Base-by-base conservation (phyloP, 2,329 filamentous ascomycete genomes). In the Pseudocercospora eumusae region DNA sequence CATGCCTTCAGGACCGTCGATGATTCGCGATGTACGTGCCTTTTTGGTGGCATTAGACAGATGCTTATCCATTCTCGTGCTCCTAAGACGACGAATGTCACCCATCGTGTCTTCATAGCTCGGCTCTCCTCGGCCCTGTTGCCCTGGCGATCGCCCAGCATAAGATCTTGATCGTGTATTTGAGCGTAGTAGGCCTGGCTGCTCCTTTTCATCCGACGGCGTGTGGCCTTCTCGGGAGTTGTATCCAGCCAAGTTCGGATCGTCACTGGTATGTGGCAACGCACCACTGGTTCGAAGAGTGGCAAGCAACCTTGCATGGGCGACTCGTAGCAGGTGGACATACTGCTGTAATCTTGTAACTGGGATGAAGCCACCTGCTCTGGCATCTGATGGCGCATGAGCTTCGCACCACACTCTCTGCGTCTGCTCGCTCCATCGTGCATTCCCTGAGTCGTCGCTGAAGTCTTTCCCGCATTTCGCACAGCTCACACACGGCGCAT, bases 21-120 rank as follows among this genome's bases (percentile, higher is more conserved):
- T 93, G 62, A 99, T 93, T 59, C 92, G 86, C 8, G 95, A 98
- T 25, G 91, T 92, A 68, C 95, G 86, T 54, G 93, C 91, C 71
- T 93, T 95, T 74, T 91, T 90, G 75, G 93, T 92, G 56, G 92
- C 97, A 21, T 92, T 96, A 36, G 93, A 98, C 47, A 99, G 80
- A 71, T 96, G 92, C 73, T 96, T 93, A 73, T 99, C 93, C 73
- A 98, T 88, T 28, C 95, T 88, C 21, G 93, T 98, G 64, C 95
- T 98, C 67, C 93, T 88, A 62, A 99, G 79, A 65, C 95, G 86
- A 71, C 92, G 88, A 74, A 99, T 95, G 77, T 99, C 95, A 68
- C 95, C 96, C 69, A 99, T 88, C 52, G 93, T 96, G 78, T 93
- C 96, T 79, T 98, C 93, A 74, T 98, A 95, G 27, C 90, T 92